phyloP scores from a whole-genome alignment of 2,329 filamentous ascomycete species.

The Xylaria polymorpha region DNA sequence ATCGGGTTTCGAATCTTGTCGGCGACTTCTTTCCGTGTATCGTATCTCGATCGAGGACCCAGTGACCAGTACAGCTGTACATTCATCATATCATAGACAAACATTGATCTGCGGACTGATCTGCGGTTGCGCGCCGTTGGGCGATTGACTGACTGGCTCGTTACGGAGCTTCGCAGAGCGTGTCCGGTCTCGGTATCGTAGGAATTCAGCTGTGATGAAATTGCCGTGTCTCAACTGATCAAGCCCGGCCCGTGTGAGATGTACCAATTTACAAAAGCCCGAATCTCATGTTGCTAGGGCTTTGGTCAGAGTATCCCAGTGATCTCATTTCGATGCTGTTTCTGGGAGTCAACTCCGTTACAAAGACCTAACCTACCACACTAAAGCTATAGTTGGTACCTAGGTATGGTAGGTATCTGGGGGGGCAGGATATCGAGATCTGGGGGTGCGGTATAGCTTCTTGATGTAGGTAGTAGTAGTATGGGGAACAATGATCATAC shows the following conservation, averaged over 20 bases:
- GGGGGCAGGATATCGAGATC: conserved; percentile 24
- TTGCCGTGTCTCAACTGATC: conserved; percentile 2
- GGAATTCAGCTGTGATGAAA: not conserved
- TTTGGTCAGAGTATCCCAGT: conserved; percentile 5
- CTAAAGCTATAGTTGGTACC: not conserved
- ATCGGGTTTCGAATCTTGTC: conserved; percentile 6
- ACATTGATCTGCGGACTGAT: conserved; percentile 23
- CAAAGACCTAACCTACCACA: not conserved
- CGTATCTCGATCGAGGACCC: conserved; percentile 9
- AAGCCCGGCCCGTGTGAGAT: not conserved
- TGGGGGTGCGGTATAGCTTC: not conserved
- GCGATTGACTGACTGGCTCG: conserved; percentile 10
- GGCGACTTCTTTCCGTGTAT: not conserved
- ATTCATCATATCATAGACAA: conserved; percentile 6
- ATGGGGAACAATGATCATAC: conserved; percentile 9
- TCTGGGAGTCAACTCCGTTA: conserved; percentile 8
- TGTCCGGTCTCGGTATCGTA: conserved; percentile 24
- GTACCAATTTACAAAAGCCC: not conserved
- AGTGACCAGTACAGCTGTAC: not conserved
- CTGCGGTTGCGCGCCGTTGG: conserved; percentile 5
- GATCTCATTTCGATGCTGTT: conserved; percentile 15
- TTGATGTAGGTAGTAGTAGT: conserved; percentile 10
- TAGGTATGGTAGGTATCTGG: not conserved
- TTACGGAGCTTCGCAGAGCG: conserved; percentile 16
- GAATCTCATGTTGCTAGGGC: not conserved